phyloP scores from a whole-genome alignment of 1,284 basidiomycete species.

The Tilletia indica region DNA sequence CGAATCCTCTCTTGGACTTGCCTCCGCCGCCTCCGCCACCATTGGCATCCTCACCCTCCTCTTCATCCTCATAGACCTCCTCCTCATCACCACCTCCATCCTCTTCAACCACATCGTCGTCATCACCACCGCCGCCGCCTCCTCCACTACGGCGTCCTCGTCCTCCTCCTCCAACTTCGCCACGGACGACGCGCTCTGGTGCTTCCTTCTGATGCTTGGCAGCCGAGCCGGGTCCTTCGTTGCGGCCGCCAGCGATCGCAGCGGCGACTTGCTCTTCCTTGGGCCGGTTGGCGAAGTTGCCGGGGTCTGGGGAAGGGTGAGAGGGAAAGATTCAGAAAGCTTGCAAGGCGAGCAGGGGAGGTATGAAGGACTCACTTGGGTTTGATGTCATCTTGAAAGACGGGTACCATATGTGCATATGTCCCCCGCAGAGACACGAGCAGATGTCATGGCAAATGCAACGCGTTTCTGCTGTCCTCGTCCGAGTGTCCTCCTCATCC shows the following conservation, averaged over 20 bases:
- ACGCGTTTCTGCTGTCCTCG: neutral
- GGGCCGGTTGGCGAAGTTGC: slow-evolving; percentile 9
- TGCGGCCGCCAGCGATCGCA: slow-evolving; percentile 3
- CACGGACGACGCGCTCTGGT: neutral
- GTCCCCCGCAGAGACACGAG: no score
- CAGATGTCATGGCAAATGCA: neutral
- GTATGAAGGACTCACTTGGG: no score
- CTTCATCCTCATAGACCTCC: slow-evolving; percentile 4
- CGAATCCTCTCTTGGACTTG: slow-evolving; percentile 7
- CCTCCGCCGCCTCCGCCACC: neutral
- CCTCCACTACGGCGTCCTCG: neutral
- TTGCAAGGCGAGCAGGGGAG: no score
- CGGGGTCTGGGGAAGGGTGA: neutral
- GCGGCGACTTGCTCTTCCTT: neutral
- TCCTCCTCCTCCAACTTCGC: neutral
- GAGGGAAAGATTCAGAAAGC: no score
- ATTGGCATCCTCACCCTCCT: neutral
- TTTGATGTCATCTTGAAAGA: no score
- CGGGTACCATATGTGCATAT: no score
- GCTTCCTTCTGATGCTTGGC: slow-evolving; percentile 13
- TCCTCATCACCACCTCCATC: neutral
- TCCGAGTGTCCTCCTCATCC: neutral
- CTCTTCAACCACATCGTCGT: neutral
- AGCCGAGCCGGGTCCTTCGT: neutral
- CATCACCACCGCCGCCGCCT: neutral